A percentile compares a stretch with the other conserved stretches of the same genome.
These are phyloP conservation scores for Candida railenensis DNA, from an alignment of 805 yeast species.

Conservation along the genomic window DNA sequence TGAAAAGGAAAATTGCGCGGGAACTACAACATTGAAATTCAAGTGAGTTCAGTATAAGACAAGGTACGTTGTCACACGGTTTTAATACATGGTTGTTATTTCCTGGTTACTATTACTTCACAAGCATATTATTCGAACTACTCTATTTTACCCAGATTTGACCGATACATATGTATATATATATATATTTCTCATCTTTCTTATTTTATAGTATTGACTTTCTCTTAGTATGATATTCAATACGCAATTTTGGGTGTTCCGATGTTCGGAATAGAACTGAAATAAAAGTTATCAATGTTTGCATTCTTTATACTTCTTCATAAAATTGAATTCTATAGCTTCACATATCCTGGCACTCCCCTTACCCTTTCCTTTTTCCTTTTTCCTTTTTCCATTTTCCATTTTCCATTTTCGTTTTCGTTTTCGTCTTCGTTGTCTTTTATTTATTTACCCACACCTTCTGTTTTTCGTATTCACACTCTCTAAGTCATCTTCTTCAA, in stretches of 20 bases:
- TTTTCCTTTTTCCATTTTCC: neutral
- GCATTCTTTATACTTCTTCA: neutral
- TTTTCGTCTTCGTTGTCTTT: neutral
- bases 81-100: no score
- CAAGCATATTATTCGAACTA: neutral
- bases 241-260: neutral
- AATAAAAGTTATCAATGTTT: no score
- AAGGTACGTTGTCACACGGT: no score
- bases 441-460: neutral
- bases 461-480: no score
- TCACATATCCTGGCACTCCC: neutral
- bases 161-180: neutral
- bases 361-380: neutral
- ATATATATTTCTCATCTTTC: neutral
- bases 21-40: no score
- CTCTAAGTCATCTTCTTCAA: slow-evolving; percentile 15
- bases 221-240: neutral
- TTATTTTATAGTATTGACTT: no score
- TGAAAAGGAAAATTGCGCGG: no score
- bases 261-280: neutral
- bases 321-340: neutral
- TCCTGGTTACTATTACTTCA: no score
- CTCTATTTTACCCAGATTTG: neutral
- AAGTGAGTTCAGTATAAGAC: no score
- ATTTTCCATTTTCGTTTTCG: neutral